phyloP scores from a whole-genome alignment of 2,329 filamentous ascomycete species.

The Dactylellina parvicollis region DNA sequence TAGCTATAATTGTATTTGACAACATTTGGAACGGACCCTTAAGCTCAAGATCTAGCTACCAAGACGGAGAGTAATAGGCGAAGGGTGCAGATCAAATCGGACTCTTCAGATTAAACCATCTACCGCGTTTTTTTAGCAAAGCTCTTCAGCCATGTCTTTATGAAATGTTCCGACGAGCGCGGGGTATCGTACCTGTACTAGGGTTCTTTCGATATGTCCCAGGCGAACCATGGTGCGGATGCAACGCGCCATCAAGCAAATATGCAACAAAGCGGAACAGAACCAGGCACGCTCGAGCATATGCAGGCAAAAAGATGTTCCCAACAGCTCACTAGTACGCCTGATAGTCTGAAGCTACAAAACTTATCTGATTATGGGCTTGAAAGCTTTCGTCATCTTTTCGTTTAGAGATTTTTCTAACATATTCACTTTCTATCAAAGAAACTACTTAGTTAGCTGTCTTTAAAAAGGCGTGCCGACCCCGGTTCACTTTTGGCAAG shows the following conservation, averaged over 20 bases:
- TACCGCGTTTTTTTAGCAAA: not conserved
- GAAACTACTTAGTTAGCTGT: not conserved
- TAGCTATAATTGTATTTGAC: too few species aligned
- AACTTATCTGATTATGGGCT: too few species aligned
- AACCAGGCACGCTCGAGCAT: too few species aligned
- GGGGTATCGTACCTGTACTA: not conserved
- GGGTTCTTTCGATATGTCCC: not conserved
- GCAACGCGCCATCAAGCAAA: slow-evolving; percentile 1
- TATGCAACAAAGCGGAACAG: not conserved
- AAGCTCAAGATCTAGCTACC: too few species aligned
- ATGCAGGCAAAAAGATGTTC: too few species aligned
- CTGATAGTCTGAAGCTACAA: too few species aligned
- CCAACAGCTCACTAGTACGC: too few species aligned
- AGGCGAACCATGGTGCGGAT: not conserved
- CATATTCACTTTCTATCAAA: not conserved
- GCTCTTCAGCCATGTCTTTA: not conserved
- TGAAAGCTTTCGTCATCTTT: not conserved
- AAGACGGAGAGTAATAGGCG: not conserved
- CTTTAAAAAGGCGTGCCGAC: not conserved
- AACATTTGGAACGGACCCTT: too few species aligned
- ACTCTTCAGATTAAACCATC: not conserved
- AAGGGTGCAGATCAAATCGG: not conserved
- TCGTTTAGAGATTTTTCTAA: not conserved
- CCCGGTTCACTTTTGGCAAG: not conserved
- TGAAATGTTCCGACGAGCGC: not conserved